These are phyloP conservation scores for Cucumis cinereus DNA, from an alignment of 306 rosid genomes.

Conservation along the genomic window DNA sequence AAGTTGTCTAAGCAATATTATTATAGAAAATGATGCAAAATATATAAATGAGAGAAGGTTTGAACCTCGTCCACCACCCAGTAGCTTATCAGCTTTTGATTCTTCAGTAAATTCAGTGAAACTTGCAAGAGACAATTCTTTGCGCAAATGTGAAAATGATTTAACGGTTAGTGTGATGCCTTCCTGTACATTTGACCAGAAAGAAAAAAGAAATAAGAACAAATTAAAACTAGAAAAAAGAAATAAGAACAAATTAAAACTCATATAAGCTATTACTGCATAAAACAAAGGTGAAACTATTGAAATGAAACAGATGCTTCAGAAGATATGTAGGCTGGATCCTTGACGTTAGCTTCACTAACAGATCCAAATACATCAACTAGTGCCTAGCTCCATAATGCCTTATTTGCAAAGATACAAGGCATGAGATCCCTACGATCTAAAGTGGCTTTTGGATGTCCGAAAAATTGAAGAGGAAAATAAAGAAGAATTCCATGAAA, in stretches of 20 bases:
- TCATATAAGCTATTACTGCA: not conserved
- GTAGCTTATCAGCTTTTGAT: slow-evolving; percentile 66
- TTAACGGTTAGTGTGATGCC: slow-evolving; percentile 48
- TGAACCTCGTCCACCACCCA: slow-evolving; percentile 77
- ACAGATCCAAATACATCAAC: not conserved
- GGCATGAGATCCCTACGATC: not conserved
- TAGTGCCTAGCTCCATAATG: not conserved
- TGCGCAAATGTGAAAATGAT: slow-evolving; percentile 56
- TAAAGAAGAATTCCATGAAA: not conserved
- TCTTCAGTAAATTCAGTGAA: slow-evolving; percentile 24
- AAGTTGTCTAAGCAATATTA: not conserved
- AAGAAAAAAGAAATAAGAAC: slow-evolving; percentile 5
- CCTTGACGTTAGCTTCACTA: not conserved
- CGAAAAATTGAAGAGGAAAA: not conserved
- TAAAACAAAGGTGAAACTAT: not conserved
- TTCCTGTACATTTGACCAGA: slow-evolving; percentile 41
- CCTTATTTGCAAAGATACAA: not conserved
- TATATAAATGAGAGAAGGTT: slow-evolving; percentile 6
- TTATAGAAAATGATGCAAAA: not conserved
- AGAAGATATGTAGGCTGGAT: not conserved
- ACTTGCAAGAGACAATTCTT: slow-evolving; percentile 32
- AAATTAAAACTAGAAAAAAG: slow-evolving; percentile 3
- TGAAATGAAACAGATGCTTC: not conserved
- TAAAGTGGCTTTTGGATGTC: not conserved
- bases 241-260: not conserved